Conservation (phyloP, 2,329 filamentous ascomycete genomes). For the Sclerotinia sclerotiorum region DNA sequence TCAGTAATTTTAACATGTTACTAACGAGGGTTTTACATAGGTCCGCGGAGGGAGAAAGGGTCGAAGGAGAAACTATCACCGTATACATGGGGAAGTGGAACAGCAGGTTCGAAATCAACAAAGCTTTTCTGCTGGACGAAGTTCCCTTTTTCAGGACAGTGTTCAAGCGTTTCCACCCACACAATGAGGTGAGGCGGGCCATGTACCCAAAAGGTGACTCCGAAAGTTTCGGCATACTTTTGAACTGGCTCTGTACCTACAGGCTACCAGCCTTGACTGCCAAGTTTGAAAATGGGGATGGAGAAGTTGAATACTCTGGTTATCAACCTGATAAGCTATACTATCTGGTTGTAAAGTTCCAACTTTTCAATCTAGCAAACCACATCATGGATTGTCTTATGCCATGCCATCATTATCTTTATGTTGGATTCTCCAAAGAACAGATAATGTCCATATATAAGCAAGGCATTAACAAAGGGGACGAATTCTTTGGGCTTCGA, state of each 20-base stretch:
- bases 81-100: neutral
- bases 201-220: too few species aligned
- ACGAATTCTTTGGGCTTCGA: neutral
- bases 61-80: neutral
- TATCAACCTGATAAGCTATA: neutral
- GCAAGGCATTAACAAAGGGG: neutral
- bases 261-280: neutral
- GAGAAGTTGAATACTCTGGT: neutral
- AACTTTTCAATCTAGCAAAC: neutral
- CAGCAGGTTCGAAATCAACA: neutral
- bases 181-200: too few species aligned
- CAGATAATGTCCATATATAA: neutral
- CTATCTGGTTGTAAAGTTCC: rapidly evolving
- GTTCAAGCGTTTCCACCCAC: too few species aligned
- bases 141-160: rapidly evolving
- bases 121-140: neutral
- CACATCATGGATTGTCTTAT: neutral
- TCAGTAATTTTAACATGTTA: neutral
- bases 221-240: neutral
- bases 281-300: neutral
- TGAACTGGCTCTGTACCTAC: neutral
- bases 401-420: neutral
- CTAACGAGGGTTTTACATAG: neutral
- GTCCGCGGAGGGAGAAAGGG: neutral
- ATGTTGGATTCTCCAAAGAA: neutral